Conservation (phyloP, 192 early-diverging fungal genomes). For the Linnemannia hyalina region DNA sequence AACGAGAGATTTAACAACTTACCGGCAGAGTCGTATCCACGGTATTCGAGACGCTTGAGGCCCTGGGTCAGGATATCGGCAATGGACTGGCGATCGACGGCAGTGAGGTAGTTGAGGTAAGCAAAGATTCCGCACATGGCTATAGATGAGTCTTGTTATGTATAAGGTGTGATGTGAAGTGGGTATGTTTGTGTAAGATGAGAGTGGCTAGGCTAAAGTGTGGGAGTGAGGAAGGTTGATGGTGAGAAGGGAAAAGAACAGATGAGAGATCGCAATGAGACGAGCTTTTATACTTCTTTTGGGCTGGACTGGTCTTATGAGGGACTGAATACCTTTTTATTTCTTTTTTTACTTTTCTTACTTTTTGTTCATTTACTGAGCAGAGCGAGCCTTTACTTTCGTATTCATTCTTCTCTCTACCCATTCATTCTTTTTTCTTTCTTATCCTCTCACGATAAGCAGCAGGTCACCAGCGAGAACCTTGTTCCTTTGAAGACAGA, state of each 20-base stretch:
- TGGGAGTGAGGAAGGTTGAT: slow-evolving; percentile 27
- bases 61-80: slow-evolving; percentile 91
- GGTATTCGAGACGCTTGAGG: slow-evolving; percentile 97
- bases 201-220: background rate
- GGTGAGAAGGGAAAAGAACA: slow-evolving; percentile 42
- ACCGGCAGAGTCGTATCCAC: slow-evolving; percentile 98
- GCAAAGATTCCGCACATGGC: slow-evolving; percentile 86
- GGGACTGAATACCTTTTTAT: background rate
- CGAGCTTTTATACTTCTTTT: slow-evolving; percentile 36
- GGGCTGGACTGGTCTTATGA: background rate
- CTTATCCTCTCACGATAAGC: slow-evolving; percentile 18
- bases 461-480: slow-evolving; percentile 15
- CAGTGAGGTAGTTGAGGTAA: slow-evolving; percentile 89
- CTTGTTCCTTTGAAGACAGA: slow-evolving; percentile 22
- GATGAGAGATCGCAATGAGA: slow-evolving; percentile 34
- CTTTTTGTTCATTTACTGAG: background rate
- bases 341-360: slow-evolving; percentile 1
- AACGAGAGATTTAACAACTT: slow-evolving; percentile 39
- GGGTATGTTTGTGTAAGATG: background rate
- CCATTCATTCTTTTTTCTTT: background rate
- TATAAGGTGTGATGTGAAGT: background rate
- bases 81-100: slow-evolving; percentile 91
- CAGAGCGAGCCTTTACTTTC: background rate
- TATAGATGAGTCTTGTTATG: slow-evolving; percentile 23
- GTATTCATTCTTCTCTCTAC: background rate